phyloP scores from a whole-genome alignment of 768 basidiomycete species.

The Lactarius sanguifluus region DNA sequence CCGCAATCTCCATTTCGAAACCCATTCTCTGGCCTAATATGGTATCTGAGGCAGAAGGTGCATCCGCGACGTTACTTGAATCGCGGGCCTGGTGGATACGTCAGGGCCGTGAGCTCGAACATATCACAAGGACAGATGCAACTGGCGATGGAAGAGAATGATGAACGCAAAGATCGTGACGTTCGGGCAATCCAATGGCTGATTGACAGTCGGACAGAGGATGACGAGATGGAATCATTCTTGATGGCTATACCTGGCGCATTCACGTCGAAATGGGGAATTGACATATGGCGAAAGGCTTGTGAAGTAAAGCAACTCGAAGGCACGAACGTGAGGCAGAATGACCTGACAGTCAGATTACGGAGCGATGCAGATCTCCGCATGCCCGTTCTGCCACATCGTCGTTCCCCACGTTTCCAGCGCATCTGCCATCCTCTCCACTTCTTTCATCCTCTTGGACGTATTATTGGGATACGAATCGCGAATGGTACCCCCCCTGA shows the following conservation, averaged over 20 bases:
- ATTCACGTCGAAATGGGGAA: neutral
- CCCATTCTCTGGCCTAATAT: constrained; percentile 15
- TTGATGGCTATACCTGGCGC: neutral
- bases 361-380: neutral
- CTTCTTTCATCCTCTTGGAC: neutral
- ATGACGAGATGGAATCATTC: constrained; percentile 13
- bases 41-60: constrained; percentile 12
- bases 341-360: neutral
- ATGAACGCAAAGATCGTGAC: constrained; percentile 3
- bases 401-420: neutral
- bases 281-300: neutral
- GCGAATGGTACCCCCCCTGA: neutral
- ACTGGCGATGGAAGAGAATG: constrained; percentile 4
- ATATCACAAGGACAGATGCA: constrained; percentile 1
- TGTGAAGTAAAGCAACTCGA: neutral
- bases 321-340: neutral
- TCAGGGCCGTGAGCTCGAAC: neutral
- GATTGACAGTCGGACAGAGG: neutral
- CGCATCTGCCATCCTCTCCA: neutral
- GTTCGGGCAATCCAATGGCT: constrained; percentile 2
- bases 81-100: neutral
- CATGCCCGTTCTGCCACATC: neutral
- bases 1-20: constrained; percentile 17
- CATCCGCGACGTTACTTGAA: neutral
- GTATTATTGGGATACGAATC: neutral